Base-by-base conservation (phyloP, 495 filamentous ascomycete species). In the Sordaria brevicollis region DNA sequence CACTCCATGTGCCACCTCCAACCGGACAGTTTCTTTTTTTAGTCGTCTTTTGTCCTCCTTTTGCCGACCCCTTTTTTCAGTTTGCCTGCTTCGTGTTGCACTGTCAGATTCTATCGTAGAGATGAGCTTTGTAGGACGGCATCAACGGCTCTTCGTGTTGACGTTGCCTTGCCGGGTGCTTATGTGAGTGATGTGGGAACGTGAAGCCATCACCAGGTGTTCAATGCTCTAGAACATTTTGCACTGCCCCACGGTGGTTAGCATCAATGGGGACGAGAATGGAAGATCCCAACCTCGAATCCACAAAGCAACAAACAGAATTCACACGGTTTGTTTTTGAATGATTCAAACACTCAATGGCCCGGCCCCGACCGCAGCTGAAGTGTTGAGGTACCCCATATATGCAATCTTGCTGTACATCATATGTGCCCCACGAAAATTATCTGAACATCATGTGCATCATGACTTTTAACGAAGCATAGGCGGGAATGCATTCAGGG, bases 11-110 rank as follows among this genome's bases (percentile, higher is more conserved):
- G 49, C 49, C 49, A 62, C 49, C 49, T 62, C 49, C 49, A 62
- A 62, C 49, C 25, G 49, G 49, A 29, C 21, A 19, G 21, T 31
- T 69, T 73, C 72, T 71, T 71, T 73, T 73, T 73, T 73, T 73
- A 73, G 72, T 66, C 17, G 34, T 11, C 41, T n/a, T 35, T 39
- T 69, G 33, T 35, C 31, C 31, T 17, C 34, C 38, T 36, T 49
- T 65, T 29, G 31, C 31, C 31, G 35, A 57, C 41, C 68, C 62
- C 69, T 38, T 71, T 66, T 35, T 21, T 29, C 67, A 68, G 57
- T 68, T 29, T 71, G 62, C 35, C 39, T 49, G 68, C 35, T 36
- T 62, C 68, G 65, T 36, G 25, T 31, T 62, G 49, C 49, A 62
- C 29, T 62, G 49, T 62, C 25, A 31, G 25, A 31, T 25, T 57